Percentiles rank a stretch among this genome's conserved stretches.
These are phyloP conservation scores for Glonium stellatum DNA, from an alignment of 495 filamentous ascomycete genomes.

Conservation along the genomic window DNA sequence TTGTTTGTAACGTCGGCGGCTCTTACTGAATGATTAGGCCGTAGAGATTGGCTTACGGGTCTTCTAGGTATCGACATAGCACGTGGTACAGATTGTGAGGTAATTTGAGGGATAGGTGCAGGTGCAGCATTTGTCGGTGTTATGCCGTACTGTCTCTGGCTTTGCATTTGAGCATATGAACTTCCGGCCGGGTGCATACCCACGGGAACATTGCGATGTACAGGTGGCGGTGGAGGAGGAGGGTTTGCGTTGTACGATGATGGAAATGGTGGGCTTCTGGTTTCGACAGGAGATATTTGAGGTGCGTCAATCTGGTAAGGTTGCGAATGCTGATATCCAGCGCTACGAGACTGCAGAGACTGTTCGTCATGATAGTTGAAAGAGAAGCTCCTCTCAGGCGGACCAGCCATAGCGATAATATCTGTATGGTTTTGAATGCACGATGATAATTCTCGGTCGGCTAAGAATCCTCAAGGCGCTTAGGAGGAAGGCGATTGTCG, in stretches of 20 bases:
- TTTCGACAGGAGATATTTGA: constrained; percentile 20
- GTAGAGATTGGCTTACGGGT: constrained; percentile 1
- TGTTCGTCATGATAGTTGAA: constrained; percentile 18
- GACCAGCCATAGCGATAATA: constrained; percentile 10
- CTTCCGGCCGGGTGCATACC: constrained; percentile 21
- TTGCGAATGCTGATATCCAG: constrained; percentile 8
- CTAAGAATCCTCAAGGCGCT: not conserved
- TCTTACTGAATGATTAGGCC: not conserved
- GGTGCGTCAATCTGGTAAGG: constrained; percentile 12
- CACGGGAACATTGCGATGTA: constrained; percentile 12
- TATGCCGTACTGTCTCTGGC: constrained; percentile 14
- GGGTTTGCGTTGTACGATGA: constrained; percentile 10
- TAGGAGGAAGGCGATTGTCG: not conserved
- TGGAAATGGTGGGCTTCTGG: constrained; percentile 11
- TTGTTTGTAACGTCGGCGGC: constrained; percentile 7
- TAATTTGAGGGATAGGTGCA: not conserved
- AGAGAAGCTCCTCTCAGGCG: constrained; percentile 13
- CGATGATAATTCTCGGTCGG: not conserved
- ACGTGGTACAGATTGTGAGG: not conserved
- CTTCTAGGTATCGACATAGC: not conserved
- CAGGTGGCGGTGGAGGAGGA: constrained; percentile 23
- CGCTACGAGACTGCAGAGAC: not conserved
- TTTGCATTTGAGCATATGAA: constrained; percentile 14
- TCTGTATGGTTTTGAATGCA: not conserved
- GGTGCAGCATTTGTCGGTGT: not conserved